Evolutionary conservation across 1,284 basidiomycete genomes (phyloP).

Genomic region (Rhodofomes roseus): DNA sequence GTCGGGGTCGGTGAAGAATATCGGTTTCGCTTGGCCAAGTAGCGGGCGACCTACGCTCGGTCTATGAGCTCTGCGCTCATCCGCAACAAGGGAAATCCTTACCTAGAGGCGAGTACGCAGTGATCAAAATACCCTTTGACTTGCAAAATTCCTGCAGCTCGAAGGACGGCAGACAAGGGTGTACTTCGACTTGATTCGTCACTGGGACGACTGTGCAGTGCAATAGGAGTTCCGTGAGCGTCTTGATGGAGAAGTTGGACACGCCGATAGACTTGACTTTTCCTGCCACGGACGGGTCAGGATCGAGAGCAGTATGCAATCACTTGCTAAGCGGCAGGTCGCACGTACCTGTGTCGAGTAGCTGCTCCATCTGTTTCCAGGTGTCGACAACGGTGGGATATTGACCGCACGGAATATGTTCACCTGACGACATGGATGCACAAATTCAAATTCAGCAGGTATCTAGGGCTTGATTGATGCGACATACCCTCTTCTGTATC

Average conservation of each 20-base stretch:
- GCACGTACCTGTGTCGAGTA: constrained; percentile 43
- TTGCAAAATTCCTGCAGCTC: constrained; percentile 56
- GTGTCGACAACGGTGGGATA: constrained; percentile 48
- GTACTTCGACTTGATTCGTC: constrained; percentile 63
- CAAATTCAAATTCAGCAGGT: background rate
- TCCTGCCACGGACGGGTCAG: constrained; percentile 14
- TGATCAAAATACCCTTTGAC: constrained; percentile 54
- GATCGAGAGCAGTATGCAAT: background rate
- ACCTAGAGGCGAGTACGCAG: constrained; percentile 70
- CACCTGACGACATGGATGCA: background rate
- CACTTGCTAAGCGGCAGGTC: background rate
- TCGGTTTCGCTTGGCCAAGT: constrained; percentile 17
- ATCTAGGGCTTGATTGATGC: background rate
- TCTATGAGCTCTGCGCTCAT: background rate
- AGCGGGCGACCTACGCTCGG: constrained; percentile 14
- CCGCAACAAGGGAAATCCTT: constrained; percentile 31
- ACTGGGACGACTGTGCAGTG: constrained; percentile 48
- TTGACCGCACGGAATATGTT: constrained; percentile 30
- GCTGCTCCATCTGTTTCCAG: constrained; percentile 58
- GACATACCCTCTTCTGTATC: constrained; percentile 19
- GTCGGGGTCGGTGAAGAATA: constrained; percentile 24
- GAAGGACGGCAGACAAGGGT: constrained; percentile 53
- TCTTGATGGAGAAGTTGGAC: constrained; percentile 64
- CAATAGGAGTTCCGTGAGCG: constrained; percentile 38
- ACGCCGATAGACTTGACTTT: constrained; percentile 62